A percentile compares a stretch with the other conserved stretches of the same genome.
Evolutionary conservation across 1,284 basidiomycete species (phyloP).

Genomic region (Rhizoctonia solani): DNA sequence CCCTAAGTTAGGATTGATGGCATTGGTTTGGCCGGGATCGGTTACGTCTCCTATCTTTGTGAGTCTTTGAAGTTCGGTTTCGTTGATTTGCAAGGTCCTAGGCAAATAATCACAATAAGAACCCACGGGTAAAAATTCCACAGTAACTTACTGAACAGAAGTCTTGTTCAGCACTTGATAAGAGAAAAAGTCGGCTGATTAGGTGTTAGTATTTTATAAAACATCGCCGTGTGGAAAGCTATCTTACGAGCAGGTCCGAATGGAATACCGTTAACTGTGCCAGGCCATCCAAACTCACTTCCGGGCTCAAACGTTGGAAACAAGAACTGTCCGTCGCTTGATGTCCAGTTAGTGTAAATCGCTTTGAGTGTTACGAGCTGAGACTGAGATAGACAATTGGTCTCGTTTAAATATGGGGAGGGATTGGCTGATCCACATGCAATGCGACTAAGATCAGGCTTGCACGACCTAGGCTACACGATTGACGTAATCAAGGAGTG

Average conservation of each 20-base stretch:
- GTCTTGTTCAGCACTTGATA: conserved; percentile 31
- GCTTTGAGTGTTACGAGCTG: conserved; percentile 15
- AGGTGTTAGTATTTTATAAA: not conserved
- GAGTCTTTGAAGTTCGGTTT: conserved; percentile 29
- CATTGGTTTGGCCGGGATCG: conserved; percentile 23
- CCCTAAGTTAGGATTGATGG: conserved; percentile 21
- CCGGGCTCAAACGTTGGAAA: conserved; percentile 6
- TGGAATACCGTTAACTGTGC: not conserved
- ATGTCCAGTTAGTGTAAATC: conserved; percentile 19
- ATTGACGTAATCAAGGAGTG: not conserved
- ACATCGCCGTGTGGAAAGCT: not conserved
- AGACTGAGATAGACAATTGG: not conserved
- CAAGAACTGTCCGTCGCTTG: conserved; percentile 8
- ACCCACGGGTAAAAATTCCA: no score
- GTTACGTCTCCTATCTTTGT: conserved; percentile 2
- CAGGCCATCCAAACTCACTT: conserved; percentile 12
- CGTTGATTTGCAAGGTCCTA: conserved; percentile 11
- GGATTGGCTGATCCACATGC: conserved; percentile 2
- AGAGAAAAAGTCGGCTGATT: conserved; percentile 19
- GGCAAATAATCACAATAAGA: not conserved
- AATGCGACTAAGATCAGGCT: conserved; percentile 11
- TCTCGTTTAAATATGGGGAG: conserved; percentile 1
- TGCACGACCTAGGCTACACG: conserved; percentile 12
- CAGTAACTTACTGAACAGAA: conserved; percentile 2
- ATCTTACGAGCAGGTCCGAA: conserved; percentile 9